A percentile compares a stretch with the other conserved stretches of the same genome.
phyloP scores from a whole-genome alignment of 1,139 yeast species.

The Zygoascus sp. region DNA sequence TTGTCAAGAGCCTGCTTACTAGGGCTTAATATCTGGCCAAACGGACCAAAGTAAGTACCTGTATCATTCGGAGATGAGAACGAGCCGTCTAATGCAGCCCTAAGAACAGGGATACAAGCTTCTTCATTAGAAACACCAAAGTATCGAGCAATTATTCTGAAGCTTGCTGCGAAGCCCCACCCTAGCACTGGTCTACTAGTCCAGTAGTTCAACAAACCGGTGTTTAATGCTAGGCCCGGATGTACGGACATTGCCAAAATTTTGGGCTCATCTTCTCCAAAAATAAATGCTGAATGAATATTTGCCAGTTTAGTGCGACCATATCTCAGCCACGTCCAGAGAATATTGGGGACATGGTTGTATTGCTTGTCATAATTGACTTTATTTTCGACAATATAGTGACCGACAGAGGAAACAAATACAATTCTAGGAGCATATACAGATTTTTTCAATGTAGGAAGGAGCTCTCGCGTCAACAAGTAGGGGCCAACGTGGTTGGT shows the following conservation, averaged over 20 bases:
- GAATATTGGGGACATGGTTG: constrained; percentile 55
- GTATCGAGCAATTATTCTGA: constrained; percentile 61
- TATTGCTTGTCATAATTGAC: constrained; percentile 51
- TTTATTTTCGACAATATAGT: constrained; percentile 50
- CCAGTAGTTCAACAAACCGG: constrained; percentile 70
- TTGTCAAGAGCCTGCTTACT: constrained; percentile 55
- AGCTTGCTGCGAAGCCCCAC: constrained; percentile 60
- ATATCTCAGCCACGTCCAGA: constrained; percentile 76
- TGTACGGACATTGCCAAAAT: constrained; percentile 65
- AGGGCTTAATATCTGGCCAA: constrained; percentile 52
- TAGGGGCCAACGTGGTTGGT: constrained; percentile 77
- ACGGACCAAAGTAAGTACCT: constrained; percentile 64
- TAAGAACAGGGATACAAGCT: constrained; percentile 64
- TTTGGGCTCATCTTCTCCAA: constrained; percentile 63
- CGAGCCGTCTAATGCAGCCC: constrained; percentile 56
- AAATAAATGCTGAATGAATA: constrained; percentile 64
- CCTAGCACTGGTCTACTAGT: constrained; percentile 76
- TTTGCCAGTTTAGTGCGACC: constrained; percentile 78
- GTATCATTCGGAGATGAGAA: constrained; percentile 52
- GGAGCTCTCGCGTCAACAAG: constrained; percentile 56
- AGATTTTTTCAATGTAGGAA: constrained; percentile 49
- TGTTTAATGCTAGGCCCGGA: constrained; percentile 82
- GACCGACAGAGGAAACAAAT: constrained; percentile 67
- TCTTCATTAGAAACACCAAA: constrained; percentile 70
- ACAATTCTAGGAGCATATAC: constrained; percentile 53